Conservation (phyloP, 306 rosid genomes). For the Trichosanthes truncata region DNA sequence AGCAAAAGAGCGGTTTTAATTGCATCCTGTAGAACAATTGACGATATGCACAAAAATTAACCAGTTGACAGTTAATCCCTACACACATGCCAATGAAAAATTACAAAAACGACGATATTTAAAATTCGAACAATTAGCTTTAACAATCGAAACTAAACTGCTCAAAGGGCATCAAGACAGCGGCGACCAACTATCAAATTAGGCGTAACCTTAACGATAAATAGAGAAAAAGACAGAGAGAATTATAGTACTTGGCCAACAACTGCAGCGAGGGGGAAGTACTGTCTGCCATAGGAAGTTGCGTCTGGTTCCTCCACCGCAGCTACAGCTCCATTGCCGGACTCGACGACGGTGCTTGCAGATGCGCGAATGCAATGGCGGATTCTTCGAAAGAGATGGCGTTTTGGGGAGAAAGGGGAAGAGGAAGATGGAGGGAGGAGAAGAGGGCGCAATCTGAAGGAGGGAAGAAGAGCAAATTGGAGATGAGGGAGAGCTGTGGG, state of each 20-base stretch:
- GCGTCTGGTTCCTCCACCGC: slow-evolving; percentile 24
- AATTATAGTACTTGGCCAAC: slow-evolving; percentile 61
- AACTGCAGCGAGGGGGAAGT: slow-evolving; percentile 91
- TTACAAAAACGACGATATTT: neutral
- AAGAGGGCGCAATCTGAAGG: slow-evolving; percentile 17
- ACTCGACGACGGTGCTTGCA: slow-evolving; percentile 23
- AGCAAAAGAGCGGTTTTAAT: slow-evolving; percentile 89
- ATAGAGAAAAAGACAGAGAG: neutral
- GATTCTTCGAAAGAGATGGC: slow-evolving; percentile 7
- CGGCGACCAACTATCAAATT: neutral
- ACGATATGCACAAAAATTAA: neutral
- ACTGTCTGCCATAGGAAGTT: slow-evolving; percentile 54
- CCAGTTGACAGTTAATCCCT: neutral
- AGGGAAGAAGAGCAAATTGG: slow-evolving; percentile 18
- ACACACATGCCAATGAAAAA: neutral
- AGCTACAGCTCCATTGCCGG: slow-evolving; percentile 53
- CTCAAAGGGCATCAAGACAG: neutral
- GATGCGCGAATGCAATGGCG: slow-evolving; percentile 21
- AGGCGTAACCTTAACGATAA: neutral
- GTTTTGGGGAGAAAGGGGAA: slow-evolving; percentile 5
- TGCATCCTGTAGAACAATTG: slow-evolving; percentile 55
- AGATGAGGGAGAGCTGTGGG: slow-evolving; percentile 16
- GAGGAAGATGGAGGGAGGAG: slow-evolving; percentile 16
- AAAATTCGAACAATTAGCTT: neutral
- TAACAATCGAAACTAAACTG: neutral